These are phyloP conservation scores for Puya raimondii DNA, from an alignment of 176 grass and related monocot genomes.

Conservation along the genomic window DNA sequence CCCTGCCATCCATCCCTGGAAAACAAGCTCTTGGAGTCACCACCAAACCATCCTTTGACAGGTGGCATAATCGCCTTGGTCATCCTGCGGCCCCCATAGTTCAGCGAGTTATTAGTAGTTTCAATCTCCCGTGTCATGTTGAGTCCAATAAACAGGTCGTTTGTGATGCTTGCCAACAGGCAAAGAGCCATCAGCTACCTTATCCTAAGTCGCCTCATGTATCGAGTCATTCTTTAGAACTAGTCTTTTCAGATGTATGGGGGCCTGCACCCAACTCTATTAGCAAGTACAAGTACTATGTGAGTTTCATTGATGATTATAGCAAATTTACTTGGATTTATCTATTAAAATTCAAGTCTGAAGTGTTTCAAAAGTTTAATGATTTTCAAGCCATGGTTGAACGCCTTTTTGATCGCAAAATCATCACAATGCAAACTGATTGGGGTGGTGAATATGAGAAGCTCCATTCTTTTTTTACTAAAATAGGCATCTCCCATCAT, in stretches of 20 bases:
- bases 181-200: background rate
- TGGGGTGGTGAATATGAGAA: background rate
- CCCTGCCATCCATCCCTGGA: slow-evolving; percentile 1
- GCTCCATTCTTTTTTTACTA: background rate
- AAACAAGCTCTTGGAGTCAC: background rate
- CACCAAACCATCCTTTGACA: background rate
- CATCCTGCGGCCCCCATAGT: background rate
- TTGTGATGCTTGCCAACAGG: background rate
- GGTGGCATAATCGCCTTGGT: background rate
- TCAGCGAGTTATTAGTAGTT: too few relatives aligned
- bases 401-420: background rate
- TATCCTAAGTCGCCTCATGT: background rate
- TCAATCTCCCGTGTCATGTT: too few relatives aligned
- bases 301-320: slow-evolving; percentile 5
- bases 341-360: background rate
- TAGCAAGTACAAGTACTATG: background rate
- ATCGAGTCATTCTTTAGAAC: background rate
- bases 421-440: background rate
- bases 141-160: background rate
- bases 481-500: background rate
- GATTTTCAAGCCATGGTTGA: background rate
- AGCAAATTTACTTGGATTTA: background rate
- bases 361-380: background rate
- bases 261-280: background rate
- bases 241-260: background rate